Base-by-base conservation (phyloP, 192 early-diverging fungal species). In the Phycomyces blakesleeanus region DNA sequence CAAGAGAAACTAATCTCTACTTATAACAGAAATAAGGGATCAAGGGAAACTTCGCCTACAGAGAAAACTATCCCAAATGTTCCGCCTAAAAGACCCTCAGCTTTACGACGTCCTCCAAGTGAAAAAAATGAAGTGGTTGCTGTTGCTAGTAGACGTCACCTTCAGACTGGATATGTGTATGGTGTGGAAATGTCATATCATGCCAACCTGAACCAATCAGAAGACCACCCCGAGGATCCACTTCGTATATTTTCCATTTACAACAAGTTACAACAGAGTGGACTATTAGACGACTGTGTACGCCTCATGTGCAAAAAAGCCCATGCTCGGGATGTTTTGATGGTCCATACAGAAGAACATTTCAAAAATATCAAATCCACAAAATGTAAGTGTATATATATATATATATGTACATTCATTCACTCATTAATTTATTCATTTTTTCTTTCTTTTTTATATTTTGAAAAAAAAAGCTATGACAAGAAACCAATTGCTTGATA, bases 151-250 rank as follows among this genome's bases (percentile, higher is more conserved):
- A 37, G 67, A 39, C 59, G 60, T 20, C 12, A 12, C 15, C 42
- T 57, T 8, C 41, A 55, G 29, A 79, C 79, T 25, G 86, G 86
- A 10, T 78, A 80, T 50, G 81, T 83, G 1, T 86, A 83, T 70
- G 86, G 86, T 61, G 69, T 75, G 29, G 67, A 77, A 27, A 87
- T 87, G 86, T 77, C 77, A n/a, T 84, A 83, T 54, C 89, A 91
- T 59, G 72, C 63, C 25, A 79, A 79, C 50, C 66, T 82, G 18
- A 76, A 87, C 59, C 70, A 75, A n/a, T 67, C 82, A 11, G 84
- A 89, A 26, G 74, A 78, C 40, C 90, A 91, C 57, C 90, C 90
- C 0, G 90, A 92, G 47, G 85, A 90, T 60, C 90, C 90, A 1
- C 76, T 77, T 10, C 82, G 90, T 14, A 89, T 88, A n/a, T 84